Conservation (phyloP, 78 protist genomes). For the Dictyostelium purpureum region DNA sequence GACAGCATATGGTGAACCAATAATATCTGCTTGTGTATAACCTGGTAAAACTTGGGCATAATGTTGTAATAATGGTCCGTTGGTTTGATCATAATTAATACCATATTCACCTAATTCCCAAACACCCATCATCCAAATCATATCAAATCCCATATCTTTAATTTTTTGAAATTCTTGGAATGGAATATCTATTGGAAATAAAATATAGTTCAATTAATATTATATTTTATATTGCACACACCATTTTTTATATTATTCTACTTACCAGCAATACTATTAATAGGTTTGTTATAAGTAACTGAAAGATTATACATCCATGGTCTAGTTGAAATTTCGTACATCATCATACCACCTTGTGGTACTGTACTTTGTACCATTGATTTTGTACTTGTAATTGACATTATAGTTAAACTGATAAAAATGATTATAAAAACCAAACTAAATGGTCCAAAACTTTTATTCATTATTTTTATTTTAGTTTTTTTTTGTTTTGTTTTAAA, state of each 20-base stretch:
- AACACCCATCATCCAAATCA: constrained; percentile 93
- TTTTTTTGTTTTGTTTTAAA: no score
- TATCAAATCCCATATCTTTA: constrained; percentile 77
- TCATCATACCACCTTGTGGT: constrained; percentile 73
- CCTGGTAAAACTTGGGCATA: constrained; percentile 82
- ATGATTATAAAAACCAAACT: no score
- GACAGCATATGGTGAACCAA: constrained; percentile 94
- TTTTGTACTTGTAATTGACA: neutral
- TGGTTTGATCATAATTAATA: constrained; percentile 81
- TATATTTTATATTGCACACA: no score
- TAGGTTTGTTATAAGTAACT: neutral
- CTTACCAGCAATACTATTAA: neutral
- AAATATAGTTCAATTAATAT: neutral
- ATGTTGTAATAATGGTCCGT: constrained; percentile 69
- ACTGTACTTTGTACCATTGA: neutral
- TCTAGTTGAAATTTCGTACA: constrained; percentile 76
- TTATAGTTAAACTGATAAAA: no score
- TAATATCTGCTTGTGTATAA: constrained; percentile 83
- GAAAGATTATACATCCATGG: constrained; percentile 79
- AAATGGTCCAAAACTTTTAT: no score
- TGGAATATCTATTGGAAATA: constrained; percentile 57
- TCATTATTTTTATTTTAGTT: no score
- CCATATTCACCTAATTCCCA: constrained; percentile 90
- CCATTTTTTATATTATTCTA: no score
- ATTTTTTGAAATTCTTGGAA: constrained; percentile 58